Evolutionary conservation across 169 alveolate genomes (phyloP).

Genomic region (Perkinsus marinus): DNA sequence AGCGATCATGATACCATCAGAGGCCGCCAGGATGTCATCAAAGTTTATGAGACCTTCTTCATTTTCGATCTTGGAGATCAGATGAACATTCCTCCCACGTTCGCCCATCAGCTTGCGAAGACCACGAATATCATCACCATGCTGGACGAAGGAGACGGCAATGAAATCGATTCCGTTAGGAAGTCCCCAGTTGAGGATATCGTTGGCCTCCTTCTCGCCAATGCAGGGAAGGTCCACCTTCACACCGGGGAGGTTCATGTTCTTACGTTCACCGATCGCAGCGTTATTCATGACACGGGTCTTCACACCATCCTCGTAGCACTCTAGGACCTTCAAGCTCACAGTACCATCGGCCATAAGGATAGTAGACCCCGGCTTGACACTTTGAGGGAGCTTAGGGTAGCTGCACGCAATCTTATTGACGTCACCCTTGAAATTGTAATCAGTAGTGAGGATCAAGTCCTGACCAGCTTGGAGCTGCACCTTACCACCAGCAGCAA

Average conservation of each 20-base stretch:
- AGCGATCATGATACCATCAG: conserved; percentile 98
- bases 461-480: no score
- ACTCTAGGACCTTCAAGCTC: neutral
- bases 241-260: conserved; percentile 95
- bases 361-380: conserved; percentile 77
- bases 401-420: conserved; percentile 82
- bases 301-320: conserved; percentile 44
- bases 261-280: conserved; percentile 86
- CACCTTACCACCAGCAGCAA: conserved; percentile 42
- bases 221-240: conserved; percentile 88
- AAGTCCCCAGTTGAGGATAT: conserved; percentile 85
- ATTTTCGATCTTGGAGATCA: conserved; percentile 93
- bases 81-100: conserved; percentile 80
- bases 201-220: conserved; percentile 92
- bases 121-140: conserved; percentile 58
- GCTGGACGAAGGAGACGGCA: conserved; percentile 61
- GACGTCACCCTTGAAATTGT: conserved; percentile 77
- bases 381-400: conserved; percentile 76
- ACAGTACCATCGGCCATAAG: conserved; percentile 91
- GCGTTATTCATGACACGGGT: conserved; percentile 78
- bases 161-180: conserved; percentile 85
- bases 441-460: neutral
- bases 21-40: conserved; percentile 78
- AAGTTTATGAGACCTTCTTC: conserved; percentile 85
- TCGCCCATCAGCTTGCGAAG: conserved; percentile 70